Conservation (phyloP, 2,329 filamentous ascomycete species). For the Clonostachys byssicola region DNA sequence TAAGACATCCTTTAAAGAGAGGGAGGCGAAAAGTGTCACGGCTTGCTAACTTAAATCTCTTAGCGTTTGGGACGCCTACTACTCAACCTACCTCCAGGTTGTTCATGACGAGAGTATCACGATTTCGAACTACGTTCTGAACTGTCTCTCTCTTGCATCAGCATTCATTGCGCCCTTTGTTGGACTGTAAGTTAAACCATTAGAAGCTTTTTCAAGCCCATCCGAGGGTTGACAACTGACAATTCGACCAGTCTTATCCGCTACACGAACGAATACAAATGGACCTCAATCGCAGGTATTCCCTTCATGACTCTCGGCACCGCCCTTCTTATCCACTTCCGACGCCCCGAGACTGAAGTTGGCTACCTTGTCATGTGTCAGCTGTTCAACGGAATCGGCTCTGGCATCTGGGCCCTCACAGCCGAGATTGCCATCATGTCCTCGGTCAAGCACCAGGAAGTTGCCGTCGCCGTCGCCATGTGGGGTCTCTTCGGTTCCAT, state of each 20-base stretch:
- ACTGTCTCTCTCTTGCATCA: slow-evolving; percentile 39
- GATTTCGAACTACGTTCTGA: slow-evolving; percentile 35
- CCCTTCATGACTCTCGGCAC: slow-evolving; percentile 31
- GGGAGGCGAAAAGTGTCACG: slow-evolving; percentile 26
- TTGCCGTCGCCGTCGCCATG: slow-evolving; percentile 51
- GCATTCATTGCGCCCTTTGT: slow-evolving; percentile 40
- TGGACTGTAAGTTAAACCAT: slow-evolving; percentile 25
- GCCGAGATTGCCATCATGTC: slow-evolving; percentile 51
- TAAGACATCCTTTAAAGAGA: slow-evolving; percentile 29
- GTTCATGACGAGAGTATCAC: slow-evolving; percentile 31
- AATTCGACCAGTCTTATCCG: slow-evolving; percentile 26
- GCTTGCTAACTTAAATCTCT: not conserved
- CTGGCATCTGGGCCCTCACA: slow-evolving; percentile 29
- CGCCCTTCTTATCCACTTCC: slow-evolving; percentile 32
- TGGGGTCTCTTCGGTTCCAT: slow-evolving; percentile 52
- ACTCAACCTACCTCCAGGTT: slow-evolving; percentile 45
- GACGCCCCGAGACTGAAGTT: slow-evolving; percentile 21
- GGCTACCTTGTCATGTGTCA: slow-evolving; percentile 48
- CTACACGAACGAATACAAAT: slow-evolving; percentile 36
- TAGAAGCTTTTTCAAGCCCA: not conserved
- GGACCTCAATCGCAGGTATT: slow-evolving; percentile 23
- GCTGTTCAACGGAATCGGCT: slow-evolving; percentile 40
- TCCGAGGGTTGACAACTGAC: not conserved
- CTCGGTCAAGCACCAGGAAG: slow-evolving; percentile 45
- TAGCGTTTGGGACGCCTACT: slow-evolving; percentile 41